A percentile compares a stretch with the other conserved stretches of the same genome.
Evolutionary conservation across 495 filamentous ascomycete species (phyloP).

Genomic region (Talaromyces stipitatus): DNA sequence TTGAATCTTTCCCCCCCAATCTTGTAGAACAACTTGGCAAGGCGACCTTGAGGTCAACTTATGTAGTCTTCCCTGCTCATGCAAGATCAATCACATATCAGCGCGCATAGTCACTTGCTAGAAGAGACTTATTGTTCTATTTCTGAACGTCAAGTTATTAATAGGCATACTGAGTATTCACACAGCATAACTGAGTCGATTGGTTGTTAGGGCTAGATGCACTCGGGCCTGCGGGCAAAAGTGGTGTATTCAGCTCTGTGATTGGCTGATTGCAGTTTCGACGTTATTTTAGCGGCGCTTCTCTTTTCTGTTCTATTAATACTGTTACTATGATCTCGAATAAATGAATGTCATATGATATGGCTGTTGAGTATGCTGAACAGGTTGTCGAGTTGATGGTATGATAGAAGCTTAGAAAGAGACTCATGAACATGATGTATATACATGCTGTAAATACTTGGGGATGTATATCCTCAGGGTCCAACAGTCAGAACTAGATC

Average conservation of each 20-base stretch:
- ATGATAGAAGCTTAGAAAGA: too few relatives aligned
- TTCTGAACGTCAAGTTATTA: not conserved
- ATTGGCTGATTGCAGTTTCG: not conserved
- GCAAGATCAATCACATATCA: not conserved
- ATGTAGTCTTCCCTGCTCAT: not conserved
- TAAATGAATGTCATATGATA: too few relatives aligned
- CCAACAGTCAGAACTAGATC: not conserved
- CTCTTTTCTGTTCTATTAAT: too few relatives aligned
- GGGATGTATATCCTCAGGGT: not conserved
- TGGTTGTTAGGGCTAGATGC: not conserved
- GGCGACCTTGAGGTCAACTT: not conserved
- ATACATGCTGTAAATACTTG: too few relatives aligned
- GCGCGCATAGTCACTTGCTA: not conserved
- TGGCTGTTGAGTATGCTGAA: too few relatives aligned
- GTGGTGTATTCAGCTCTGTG: not conserved
- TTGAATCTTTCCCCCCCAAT: not conserved
- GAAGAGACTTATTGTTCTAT: not conserved
- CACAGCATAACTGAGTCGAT: too few relatives aligned
- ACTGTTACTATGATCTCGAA: too few relatives aligned
- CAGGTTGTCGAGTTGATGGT: too few relatives aligned
- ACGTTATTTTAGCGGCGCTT: not conserved
- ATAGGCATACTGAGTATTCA: too few relatives aligned
- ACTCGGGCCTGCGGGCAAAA: not conserved
- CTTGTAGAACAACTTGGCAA: too few relatives aligned
- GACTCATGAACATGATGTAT: too few relatives aligned